phyloP scores from a whole-genome alignment of 2,329 filamentous ascomycete species.

The Cladophialophora bantiana region DNA sequence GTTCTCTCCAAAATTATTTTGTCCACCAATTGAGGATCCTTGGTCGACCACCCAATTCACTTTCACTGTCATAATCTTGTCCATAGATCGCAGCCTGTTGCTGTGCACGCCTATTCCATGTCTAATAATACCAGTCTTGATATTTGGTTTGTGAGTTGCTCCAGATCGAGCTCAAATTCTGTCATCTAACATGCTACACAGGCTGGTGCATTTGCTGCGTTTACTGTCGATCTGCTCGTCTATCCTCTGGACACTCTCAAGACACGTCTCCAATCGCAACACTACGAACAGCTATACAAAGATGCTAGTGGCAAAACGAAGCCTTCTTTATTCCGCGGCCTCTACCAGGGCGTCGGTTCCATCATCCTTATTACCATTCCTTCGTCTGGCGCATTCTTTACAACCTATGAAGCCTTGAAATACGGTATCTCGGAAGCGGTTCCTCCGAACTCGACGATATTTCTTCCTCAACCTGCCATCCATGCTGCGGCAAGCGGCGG shows the following conservation, averaged over 20 bases:
- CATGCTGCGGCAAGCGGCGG: conserved; percentile 76
- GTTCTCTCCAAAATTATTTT: conserved; percentile 13
- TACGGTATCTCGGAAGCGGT: conserved; percentile 62
- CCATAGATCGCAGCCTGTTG: conserved; percentile 15
- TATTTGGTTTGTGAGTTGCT: conserved; percentile 61
- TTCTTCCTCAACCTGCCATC: conserved; percentile 70
- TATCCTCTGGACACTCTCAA: conserved; percentile 92
- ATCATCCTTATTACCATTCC: conserved; percentile 87
- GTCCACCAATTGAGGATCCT: conserved; percentile 7
- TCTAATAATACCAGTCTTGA: conserved; percentile 61
- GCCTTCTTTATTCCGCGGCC: conserved; percentile 69
- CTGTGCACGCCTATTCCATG: conserved; percentile 44
- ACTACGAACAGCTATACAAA: conserved; percentile 73
- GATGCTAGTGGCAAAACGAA: conserved; percentile 45
- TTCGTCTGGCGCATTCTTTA: conserved; percentile 89
- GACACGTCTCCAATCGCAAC: conserved; percentile 79
- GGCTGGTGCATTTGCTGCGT: conserved; percentile 85
- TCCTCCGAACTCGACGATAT: conserved; percentile 52
- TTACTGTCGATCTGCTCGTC: conserved; percentile 82
- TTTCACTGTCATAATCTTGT: conserved; percentile 16
- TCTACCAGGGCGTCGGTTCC: conserved; percentile 88
- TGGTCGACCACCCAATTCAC: neutral
- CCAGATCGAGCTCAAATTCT: neutral
- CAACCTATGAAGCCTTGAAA: conserved; percentile 83
- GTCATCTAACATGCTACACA: conserved; percentile 46